phyloP scores from a whole-genome alignment of 306 rosid genomes.

The Lotus japonicus region DNA sequence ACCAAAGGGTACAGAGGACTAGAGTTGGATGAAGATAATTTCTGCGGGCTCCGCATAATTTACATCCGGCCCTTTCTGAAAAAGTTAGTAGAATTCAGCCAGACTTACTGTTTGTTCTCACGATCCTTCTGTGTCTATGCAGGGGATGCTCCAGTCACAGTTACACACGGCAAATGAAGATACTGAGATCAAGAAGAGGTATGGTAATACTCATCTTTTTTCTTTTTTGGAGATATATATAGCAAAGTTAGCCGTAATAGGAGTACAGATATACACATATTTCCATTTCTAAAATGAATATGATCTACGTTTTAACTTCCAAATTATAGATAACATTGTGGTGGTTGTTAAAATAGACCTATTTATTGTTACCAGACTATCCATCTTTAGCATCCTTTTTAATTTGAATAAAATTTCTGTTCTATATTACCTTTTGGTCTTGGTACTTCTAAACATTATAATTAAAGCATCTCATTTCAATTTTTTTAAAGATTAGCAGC shows the following conservation, averaged over 20 bases:
- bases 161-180: constrained; percentile 76
- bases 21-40: not conserved
- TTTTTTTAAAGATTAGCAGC: not conserved
- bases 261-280: not conserved
- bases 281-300: constrained; percentile 9
- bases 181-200: constrained; percentile 73
- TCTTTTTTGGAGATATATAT: not conserved
- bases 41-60: not conserved
- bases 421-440: not conserved
- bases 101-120: constrained; percentile 8
- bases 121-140: constrained; percentile 26
- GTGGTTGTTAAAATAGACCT: not conserved
- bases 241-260: not conserved
- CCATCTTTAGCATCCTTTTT: constrained; percentile 3
- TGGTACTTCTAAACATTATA: not conserved
- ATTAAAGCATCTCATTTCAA: not conserved
- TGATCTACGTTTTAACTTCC: constrained; percentile 6
- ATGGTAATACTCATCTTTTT: constrained; percentile 11
- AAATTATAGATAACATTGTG: not conserved
- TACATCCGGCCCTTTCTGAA: constrained; percentile 4
- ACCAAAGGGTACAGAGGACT: not conserved
- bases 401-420: not conserved
- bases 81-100: not conserved
- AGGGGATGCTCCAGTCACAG: constrained; percentile 87
- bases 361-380: not conserved